phyloP scores from a whole-genome alignment of 139 green algal species.

The Nannochloris sp. region DNA sequence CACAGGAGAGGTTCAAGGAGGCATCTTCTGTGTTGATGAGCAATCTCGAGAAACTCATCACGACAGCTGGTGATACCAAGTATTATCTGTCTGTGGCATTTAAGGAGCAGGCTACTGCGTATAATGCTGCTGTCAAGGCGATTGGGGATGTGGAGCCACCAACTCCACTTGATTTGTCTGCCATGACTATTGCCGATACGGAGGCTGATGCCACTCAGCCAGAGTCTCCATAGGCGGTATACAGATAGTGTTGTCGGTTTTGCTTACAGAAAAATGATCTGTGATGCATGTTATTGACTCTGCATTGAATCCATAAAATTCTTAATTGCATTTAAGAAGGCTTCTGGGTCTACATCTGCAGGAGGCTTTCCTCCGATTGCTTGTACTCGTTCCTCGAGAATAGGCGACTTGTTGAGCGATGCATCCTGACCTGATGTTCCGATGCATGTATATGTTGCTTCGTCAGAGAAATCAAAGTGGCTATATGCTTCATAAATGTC shows the following conservation, averaged over 20 bases:
- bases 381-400: neutral
- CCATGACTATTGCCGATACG: neutral
- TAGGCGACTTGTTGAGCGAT: conserved; percentile 6
- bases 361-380: neutral
- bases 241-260: no score
- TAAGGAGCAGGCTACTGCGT: conserved; percentile 1
- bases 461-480: conserved; percentile 64
- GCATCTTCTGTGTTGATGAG: conserved; percentile 37
- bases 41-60: conserved; percentile 25
- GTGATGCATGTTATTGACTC: neutral
- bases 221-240: no score
- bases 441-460: conserved; percentile 57
- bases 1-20: conserved; percentile 27
- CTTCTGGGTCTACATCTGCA: conserved; percentile 21
- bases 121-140: neutral
- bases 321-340: conserved; percentile 20
- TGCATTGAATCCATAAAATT: conserved; percentile 24
- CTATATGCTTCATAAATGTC: conserved; percentile 82
- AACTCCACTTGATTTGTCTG: neutral
- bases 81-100: conserved; percentile 18
- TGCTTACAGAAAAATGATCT: neutral
- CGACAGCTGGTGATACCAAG: conserved; percentile 9
- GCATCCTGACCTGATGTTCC: conserved; percentile 56
- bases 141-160: neutral
- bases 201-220: neutral